Base-by-base conservation (phyloP, 441 rosid species). In the Euphorbia corollata region DNA sequence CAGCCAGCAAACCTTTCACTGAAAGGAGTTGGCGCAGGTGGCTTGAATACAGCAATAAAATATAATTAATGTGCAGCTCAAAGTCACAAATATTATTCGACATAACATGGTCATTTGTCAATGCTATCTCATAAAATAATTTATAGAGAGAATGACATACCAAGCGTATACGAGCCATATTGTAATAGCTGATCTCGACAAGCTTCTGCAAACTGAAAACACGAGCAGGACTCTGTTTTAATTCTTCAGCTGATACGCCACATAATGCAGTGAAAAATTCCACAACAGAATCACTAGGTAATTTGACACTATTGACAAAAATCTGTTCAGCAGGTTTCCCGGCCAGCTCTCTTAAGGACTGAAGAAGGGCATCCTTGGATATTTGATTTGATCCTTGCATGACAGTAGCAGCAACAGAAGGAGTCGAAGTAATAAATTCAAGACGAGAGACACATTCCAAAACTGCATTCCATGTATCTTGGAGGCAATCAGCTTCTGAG, bases 191-290 rank as follows among this genome's bases (percentile, higher is more conserved):
- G 77, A 95, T 95, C 90, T 95, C 98, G 57, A 92, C 96, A 74
- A 95, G 98, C 77, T 95, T 95, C 81, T 95, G 99, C 86, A 95
- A 79, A 82, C 99, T 92, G 88, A 88, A 95, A 74, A 92, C 99
- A 65, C 99, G 96, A 71, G 99, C 94, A 74, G 99, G 99, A 75
- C 84, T 84, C 85, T 95, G 99, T 80, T 82, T 95, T 59, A 95
- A 79, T 71, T 95, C 99, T 83, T 95, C 98, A 55, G 96, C 97
- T 34, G 99, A 95, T 51, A 95, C 96, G 62, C 98, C 97, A 74
- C 99, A 95, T 6, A 95, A 87, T 70, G 99, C 99, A 82, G 85
- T 95, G 77, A 95, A 90, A 80, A 95, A 95, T 79, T 95, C 99
- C 79, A 92, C 96, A 67, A 92, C 79, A 41, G 96, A 82, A 75